These are phyloP conservation scores for Penicillium janthinellum DNA, from an alignment of 2,329 filamentous ascomycete species.

Conservation along the genomic window DNA sequence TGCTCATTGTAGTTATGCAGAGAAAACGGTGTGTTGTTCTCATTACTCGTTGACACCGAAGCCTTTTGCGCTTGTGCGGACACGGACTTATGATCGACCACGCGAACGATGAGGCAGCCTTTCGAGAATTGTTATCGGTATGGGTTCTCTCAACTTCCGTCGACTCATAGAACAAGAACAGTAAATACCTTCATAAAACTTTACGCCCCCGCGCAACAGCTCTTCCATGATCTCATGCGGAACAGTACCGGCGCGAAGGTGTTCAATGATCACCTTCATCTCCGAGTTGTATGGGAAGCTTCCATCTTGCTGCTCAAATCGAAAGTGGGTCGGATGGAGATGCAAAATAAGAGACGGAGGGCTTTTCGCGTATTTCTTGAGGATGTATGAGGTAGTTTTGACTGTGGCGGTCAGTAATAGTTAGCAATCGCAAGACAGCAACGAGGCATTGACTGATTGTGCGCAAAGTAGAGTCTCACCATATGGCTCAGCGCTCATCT, in stretches of 20 bases:
- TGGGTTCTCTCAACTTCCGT: background rate
- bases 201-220: conserved; percentile 69
- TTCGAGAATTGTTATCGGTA: conserved; percentile 2
- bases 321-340: conserved; percentile 80
- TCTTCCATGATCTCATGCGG: conserved; percentile 87
- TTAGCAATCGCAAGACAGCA: conserved; percentile 13
- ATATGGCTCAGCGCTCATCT: conserved; percentile 49
- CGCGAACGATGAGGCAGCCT: conserved; percentile 85
- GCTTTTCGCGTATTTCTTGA: conserved; percentile 73
- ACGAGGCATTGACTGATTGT: conserved; percentile 6
- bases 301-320: conserved; percentile 91
- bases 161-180: background rate
- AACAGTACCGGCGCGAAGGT: conserved; percentile 73
- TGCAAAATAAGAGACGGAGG: conserved; percentile 85
- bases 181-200: conserved; percentile 78
- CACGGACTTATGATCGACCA: conserved; percentile 81
- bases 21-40: conserved; percentile 71
- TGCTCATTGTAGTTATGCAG: conserved; percentile 92
- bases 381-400: conserved; percentile 72
- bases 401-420: conserved; percentile 53
- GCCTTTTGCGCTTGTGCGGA: conserved; percentile 61
- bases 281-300: conserved; percentile 91
- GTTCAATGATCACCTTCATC: conserved; percentile 79
- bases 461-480: conserved; percentile 36
- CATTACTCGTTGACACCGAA: conserved; percentile 58